Percentiles rank a stretch among this genome's conserved stretches.
phyloP scores from a whole-genome alignment of 352 stramenopile species.

The Phytophthora cryptogea region DNA sequence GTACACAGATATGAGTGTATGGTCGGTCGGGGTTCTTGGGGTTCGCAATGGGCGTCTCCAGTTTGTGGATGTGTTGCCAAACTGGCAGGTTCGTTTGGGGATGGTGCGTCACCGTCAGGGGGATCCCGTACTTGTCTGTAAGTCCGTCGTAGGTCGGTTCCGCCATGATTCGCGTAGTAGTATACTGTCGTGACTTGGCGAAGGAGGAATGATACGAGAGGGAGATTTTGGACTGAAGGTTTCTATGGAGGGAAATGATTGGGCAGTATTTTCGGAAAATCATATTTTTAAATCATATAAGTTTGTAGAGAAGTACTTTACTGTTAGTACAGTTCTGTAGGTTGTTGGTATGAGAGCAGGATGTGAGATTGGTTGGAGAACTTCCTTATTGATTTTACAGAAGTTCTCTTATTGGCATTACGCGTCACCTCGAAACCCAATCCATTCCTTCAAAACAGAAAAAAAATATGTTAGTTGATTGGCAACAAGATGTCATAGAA shows the following conservation, averaged over 20 bases:
- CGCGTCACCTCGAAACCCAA: constrained; percentile 4
- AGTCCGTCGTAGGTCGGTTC: neutral
- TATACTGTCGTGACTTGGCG: neutral
- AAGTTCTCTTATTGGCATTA: no score
- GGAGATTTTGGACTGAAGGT: no score
- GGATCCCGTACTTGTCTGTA: constrained; percentile 35
- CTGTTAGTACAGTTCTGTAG: no score
- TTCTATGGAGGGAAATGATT: no score
- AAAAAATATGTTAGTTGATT: neutral
- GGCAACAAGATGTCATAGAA: neutral
- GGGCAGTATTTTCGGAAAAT: no score
- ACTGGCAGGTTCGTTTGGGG: constrained; percentile 38
- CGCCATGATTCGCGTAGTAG: constrained; percentile 15
- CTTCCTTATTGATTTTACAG: no score
- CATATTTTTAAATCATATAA: no score
- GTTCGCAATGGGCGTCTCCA: constrained; percentile 29
- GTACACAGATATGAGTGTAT: constrained; percentile 41
- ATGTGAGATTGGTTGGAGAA: no score
- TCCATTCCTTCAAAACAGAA: constrained; percentile 4
- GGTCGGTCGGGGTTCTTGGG: constrained; percentile 19
- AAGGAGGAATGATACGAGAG: no score
- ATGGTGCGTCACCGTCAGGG: constrained; percentile 22
- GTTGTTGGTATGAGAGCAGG: no score
- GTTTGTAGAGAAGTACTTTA: no score
- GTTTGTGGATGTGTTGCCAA: constrained; percentile 45